phyloP scores from a whole-genome alignment of 371 early-diverging fungal species.

The Cokeromyces recurvatus region DNA sequence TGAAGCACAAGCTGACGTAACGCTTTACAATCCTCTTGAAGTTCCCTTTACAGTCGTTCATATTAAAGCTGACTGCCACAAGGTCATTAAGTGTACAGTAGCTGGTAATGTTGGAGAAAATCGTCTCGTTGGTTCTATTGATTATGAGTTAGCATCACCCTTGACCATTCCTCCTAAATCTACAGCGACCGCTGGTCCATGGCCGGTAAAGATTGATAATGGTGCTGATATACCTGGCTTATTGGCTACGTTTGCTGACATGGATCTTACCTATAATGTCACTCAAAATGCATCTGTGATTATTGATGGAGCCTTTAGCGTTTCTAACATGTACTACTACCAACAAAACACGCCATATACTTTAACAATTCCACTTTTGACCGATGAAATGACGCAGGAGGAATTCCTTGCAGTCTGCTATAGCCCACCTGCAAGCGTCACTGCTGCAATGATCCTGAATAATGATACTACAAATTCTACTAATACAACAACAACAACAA shows the following conservation, averaged over 20 bases:
- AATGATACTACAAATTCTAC: not conserved
- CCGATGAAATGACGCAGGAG: not conserved
- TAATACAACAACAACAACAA: not conserved
- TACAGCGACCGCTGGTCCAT: not conserved
- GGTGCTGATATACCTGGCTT: not conserved
- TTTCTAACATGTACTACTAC: constrained; percentile 20
- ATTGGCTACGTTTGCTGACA: constrained; percentile 3
- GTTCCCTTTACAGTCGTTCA: constrained; percentile 27
- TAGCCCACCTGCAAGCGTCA: too few relatives aligned
- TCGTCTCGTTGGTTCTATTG: constrained; percentile 13
- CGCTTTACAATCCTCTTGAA: constrained; percentile 45
- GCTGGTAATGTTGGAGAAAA: not conserved
- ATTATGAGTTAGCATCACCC: constrained; percentile 14
- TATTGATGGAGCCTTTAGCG: constrained; percentile 23
- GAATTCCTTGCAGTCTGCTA: not conserved
- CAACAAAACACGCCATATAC: constrained; percentile 23
- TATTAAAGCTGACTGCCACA: constrained; percentile 21
- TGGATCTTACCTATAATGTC: constrained; percentile 8
- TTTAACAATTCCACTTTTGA: constrained; percentile 7
- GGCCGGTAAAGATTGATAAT: constrained; percentile 6
- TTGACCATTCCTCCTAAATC: constrained; percentile 12
- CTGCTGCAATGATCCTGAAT: too few relatives aligned
- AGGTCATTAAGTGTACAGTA: not conserved
- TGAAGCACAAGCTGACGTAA: constrained; percentile 23
- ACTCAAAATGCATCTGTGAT: constrained; percentile 19